phyloP scores from a whole-genome alignment of 2,329 filamentous ascomycete species.

The Hirsutella minnesotensis region DNA sequence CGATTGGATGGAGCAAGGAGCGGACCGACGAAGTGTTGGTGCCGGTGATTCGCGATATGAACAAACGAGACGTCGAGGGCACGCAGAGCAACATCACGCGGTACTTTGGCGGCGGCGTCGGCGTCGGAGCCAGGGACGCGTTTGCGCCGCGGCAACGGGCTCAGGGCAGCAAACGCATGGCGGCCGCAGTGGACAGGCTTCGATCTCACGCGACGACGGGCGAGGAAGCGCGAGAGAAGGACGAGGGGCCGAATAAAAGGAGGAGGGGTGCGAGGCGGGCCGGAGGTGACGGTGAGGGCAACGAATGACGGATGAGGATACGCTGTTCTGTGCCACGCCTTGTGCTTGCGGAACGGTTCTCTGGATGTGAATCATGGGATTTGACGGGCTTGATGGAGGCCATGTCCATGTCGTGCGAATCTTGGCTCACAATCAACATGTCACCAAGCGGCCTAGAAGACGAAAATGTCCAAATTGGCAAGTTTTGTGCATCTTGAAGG shows the following conservation, averaged over 20 bases:
- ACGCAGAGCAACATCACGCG: constrained; percentile 95
- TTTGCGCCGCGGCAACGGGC: constrained; percentile 59
- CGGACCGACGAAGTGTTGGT: constrained; percentile 91
- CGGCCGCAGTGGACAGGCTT: constrained; percentile 58
- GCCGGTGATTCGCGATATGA: constrained; percentile 93
- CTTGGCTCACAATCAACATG: too few relatives aligned
- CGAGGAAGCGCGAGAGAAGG: background rate
- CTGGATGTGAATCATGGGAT: too few relatives aligned
- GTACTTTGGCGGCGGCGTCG: constrained; percentile 69
- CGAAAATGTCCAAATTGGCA: too few relatives aligned
- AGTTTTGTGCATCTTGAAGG: too few relatives aligned
- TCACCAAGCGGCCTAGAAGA: too few relatives aligned
- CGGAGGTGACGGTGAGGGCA: constrained; percentile 7
- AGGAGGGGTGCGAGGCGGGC: constrained; percentile 9
- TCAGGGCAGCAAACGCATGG: constrained; percentile 62
- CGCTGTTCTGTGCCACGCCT: too few relatives aligned
- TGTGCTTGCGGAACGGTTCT: too few relatives aligned
- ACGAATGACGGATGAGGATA: background rate
- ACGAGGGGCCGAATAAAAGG: constrained; percentile 7
- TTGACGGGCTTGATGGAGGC: too few relatives aligned
- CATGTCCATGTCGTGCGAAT: too few relatives aligned
- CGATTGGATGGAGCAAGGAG: constrained; percentile 86
- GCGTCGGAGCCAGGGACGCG: constrained; percentile 51
- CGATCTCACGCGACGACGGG: constrained; percentile 25
- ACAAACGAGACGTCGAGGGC: constrained; percentile 72